A percentile compares a stretch with the other conserved stretches of the same genome.
Conservation (phyloP, 352 stramenopile genomes). For the Aphanomyces cochlioides region DNA sequence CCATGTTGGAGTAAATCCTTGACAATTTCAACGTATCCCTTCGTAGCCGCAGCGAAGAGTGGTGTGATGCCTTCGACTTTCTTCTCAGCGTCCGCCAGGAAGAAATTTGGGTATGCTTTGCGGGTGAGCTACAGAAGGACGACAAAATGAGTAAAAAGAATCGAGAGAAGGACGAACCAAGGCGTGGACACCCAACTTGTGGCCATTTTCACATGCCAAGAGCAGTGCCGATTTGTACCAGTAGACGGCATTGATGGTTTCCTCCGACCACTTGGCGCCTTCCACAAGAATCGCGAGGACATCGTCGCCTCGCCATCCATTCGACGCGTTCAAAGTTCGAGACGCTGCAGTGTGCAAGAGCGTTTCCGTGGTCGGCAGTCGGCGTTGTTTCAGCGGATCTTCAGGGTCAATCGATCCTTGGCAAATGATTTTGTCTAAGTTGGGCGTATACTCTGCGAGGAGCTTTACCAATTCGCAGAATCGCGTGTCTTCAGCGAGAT, state of each 20-base stretch:
- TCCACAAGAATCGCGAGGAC: not conserved
- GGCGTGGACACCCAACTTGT: not conserved
- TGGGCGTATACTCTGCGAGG: constrained; percentile 46
- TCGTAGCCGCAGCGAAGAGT: not conserved
- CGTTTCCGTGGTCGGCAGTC: constrained; percentile 30
- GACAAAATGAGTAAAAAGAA: too few species aligned
- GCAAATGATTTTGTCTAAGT: not conserved
- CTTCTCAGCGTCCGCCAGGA: not conserved
- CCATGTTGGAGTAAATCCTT: constrained; percentile 12
- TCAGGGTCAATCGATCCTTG: not conserved
- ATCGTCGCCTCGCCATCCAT: not conserved
- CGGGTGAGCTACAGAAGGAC: not conserved
- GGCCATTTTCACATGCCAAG: not conserved
- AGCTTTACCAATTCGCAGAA: constrained; percentile 51
- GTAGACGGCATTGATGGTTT: not conserved
- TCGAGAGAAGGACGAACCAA: not conserved
- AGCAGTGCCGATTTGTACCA: not conserved
- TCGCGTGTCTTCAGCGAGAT: constrained; percentile 40
- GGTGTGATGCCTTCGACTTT: constrained; percentile 15
- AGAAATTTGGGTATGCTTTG: not conserved
- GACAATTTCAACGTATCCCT: constrained; percentile 8
- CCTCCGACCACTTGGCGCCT: not conserved
- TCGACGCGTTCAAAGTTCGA: constrained; percentile 36
- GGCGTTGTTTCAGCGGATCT: not conserved
- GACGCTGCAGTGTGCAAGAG: constrained; percentile 52